Evolutionary conservation across 192 early-diverging fungal species (phyloP).

Genomic region (Backusella mclennaniae): DNA sequence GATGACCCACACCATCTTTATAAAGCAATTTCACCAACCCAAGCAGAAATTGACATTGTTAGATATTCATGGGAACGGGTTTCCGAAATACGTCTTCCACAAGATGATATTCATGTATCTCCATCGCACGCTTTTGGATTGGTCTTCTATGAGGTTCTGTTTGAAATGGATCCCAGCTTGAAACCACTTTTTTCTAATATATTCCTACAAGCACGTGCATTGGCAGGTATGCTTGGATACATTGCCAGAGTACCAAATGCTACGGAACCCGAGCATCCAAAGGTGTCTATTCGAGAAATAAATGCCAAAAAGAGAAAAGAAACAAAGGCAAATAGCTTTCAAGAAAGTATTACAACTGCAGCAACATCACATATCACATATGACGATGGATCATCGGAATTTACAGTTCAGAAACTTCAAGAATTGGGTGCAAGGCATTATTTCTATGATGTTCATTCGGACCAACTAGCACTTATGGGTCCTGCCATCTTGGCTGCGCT

Average conservation of each 20-base stretch:
- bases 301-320: slow-evolving; percentile 9
- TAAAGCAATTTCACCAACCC: neutral
- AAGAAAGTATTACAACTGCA: neutral
- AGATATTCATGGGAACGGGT: slow-evolving; percentile 19
- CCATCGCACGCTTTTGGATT: slow-evolving; percentile 25
- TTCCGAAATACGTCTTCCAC: slow-evolving; percentile 16
- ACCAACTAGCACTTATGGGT: slow-evolving; percentile 8
- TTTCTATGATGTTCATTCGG: slow-evolving; percentile 15
- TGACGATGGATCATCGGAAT: neutral
- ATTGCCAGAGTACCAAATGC: slow-evolving; percentile 9
- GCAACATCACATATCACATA: neutral
- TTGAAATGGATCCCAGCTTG: slow-evolving; percentile 10
- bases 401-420: slow-evolving; percentile 1
- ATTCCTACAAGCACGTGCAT: slow-evolving; percentile 23
- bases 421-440: slow-evolving; percentile 25
- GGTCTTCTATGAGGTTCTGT: slow-evolving; percentile 21
- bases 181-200: slow-evolving; percentile 19
- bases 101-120: slow-evolving; percentile 14
- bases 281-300: slow-evolving; percentile 7
- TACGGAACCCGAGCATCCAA: neutral
- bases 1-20: neutral
- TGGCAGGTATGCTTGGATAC: slow-evolving; percentile 20
- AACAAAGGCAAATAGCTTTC: neutral
- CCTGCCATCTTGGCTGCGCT: slow-evolving; percentile 14
- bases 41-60: slow-evolving; percentile 16